phyloP scores from a whole-genome alignment of 73 alveolate species.

The Tetrahymena malaccensis region DNA sequence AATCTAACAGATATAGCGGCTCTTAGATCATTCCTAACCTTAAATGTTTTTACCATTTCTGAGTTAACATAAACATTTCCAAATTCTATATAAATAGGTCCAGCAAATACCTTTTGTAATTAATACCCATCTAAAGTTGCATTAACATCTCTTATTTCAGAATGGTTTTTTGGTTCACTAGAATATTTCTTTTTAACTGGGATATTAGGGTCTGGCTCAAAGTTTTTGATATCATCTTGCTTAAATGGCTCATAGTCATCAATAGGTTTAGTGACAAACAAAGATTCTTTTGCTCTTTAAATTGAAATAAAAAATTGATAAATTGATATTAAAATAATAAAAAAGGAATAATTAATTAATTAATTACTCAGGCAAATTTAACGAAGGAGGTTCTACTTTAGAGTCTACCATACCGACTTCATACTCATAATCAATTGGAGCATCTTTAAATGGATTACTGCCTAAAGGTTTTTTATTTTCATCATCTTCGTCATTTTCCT shows the following conservation, averaged over 20 bases:
- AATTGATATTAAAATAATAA: background rate
- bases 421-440: slow-evolving; percentile 42
- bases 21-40: slow-evolving; percentile 88
- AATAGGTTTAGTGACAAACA: slow-evolving; percentile 69
- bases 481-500: slow-evolving; percentile 39
- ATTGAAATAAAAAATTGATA: background rate
- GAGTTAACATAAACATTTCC: slow-evolving; percentile 87
- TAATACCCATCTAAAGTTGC: slow-evolving; percentile 81
- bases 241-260: slow-evolving; percentile 67
- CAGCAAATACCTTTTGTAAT: slow-evolving; percentile 86
- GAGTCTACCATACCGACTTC: slow-evolving; percentile 39
- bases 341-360: background rate
- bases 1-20: slow-evolving; percentile 83
- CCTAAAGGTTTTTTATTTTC: background rate
- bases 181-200: slow-evolving; percentile 65
- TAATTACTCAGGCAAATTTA: background rate
- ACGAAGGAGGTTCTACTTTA: slow-evolving; percentile 9
- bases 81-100: slow-evolving; percentile 83
- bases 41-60: slow-evolving; percentile 73
- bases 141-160: slow-evolving; percentile 92
- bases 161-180: slow-evolving; percentile 88
- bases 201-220: slow-evolving; percentile 52
- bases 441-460: background rate
- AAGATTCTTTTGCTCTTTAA: slow-evolving; percentile 68
- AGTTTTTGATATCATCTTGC: slow-evolving; percentile 1